Percentiles rank a stretch among this genome's conserved stretches.
phyloP scores from a whole-genome alignment of 2,329 filamentous ascomycete species.

The Talaromyces pinophilus region DNA sequence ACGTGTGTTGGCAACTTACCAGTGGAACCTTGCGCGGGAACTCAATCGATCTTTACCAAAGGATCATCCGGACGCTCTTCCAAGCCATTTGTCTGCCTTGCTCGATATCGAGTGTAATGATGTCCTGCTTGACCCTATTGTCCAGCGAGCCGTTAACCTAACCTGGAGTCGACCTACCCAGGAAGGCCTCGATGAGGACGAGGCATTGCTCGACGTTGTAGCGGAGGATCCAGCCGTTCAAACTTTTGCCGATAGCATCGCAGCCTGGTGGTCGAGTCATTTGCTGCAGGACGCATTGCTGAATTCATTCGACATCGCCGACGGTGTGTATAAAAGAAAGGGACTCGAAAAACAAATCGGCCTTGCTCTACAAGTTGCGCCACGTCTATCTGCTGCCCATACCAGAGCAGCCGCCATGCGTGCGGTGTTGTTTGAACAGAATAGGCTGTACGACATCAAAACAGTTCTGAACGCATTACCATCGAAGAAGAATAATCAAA shows the following conservation, averaged over 20 bases:
- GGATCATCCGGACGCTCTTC: constrained; percentile 65
- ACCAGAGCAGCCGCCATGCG: constrained; percentile 60
- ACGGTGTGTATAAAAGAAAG: constrained; percentile 43
- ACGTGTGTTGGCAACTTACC: constrained; percentile 69
- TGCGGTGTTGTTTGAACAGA: constrained; percentile 58
- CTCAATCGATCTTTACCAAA: constrained; percentile 53
- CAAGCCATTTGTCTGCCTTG: constrained; percentile 72
- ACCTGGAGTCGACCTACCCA: constrained; percentile 81
- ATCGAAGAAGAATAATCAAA: constrained; percentile 36
- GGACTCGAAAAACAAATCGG: constrained; percentile 58
- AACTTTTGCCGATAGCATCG: constrained; percentile 84
- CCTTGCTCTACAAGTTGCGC: constrained; percentile 71
- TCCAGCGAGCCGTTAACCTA: constrained; percentile 84
- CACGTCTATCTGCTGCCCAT: constrained; percentile 72
- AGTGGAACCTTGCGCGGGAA: constrained; percentile 79
- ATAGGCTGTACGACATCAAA: constrained; percentile 54
- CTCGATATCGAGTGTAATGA: constrained; percentile 79
- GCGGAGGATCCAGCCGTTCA: constrained; percentile 82
- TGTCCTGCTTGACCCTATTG: constrained; percentile 73
- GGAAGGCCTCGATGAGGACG: constrained; percentile 62
- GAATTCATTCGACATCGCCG: constrained; percentile 59
- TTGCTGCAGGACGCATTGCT: constrained; percentile 70
- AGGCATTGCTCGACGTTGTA: constrained; percentile 76
- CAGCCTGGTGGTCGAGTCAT: constrained; percentile 84
- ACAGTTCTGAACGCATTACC: constrained; percentile 58